These are phyloP conservation scores for Nepenthes alata DNA, from an alignment of 179 eudicot genomes.

Conservation along the genomic window DNA sequence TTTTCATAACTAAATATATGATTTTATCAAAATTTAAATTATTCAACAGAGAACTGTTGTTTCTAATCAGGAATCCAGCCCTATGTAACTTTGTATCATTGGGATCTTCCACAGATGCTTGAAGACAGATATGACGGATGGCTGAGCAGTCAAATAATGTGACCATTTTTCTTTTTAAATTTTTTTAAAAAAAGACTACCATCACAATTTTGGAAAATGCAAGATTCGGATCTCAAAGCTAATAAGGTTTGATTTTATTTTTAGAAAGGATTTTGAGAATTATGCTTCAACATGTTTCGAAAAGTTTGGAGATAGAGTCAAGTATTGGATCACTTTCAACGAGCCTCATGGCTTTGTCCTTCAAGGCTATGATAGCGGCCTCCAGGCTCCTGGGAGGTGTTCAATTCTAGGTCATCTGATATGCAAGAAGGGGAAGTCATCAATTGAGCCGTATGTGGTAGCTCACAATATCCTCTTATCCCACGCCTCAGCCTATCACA, in stretches of 20 bases:
- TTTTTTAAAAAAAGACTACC: neutral
- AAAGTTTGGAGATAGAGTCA: conserved; percentile 87
- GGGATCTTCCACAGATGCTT: conserved; percentile 96
- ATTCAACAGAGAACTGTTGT: neutral
- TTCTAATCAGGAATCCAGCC: conserved; percentile 73
- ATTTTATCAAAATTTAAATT: neutral
- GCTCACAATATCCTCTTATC: conserved; percentile 82
- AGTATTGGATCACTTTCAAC: conserved; percentile 87
- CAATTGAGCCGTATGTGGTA: conserved; percentile 66
- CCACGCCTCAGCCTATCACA: conserved; percentile 62
- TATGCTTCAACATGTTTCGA: conserved; percentile 77
- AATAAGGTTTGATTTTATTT: conserved; percentile 1
- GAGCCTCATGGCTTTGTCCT: conserved; percentile 79
- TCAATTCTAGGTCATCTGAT: conserved; percentile 62
- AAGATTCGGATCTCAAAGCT: too few relatives aligned
- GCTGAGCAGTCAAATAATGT: conserved; percentile 66
- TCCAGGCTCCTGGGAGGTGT: conserved; percentile 97
- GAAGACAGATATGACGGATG: conserved; percentile 83
- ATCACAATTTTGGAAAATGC: neutral
- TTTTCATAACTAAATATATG: neutral
- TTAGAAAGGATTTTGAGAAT: conserved; percentile 60
- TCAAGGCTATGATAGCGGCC: conserved; percentile 69
- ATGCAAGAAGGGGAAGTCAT: conserved; percentile 67
- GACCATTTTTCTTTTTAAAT: conserved; percentile 10
- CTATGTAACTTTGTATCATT: conserved; percentile 76